phyloP scores from a whole-genome alignment of 148 eudicot species.

The Agrostemma githago region DNA sequence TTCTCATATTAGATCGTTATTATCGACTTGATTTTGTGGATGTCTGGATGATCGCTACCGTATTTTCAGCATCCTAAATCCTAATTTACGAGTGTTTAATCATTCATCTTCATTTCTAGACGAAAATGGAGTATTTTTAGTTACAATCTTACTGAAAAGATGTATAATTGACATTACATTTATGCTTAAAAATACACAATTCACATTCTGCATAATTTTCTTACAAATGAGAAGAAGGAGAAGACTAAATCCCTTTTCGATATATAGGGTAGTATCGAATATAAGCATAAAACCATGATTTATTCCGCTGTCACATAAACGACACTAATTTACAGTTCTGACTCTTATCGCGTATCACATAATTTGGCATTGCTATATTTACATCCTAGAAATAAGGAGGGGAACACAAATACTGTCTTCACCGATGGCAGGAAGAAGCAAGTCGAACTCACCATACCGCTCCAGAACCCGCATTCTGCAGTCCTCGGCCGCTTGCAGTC shows the following conservation, averaged over 20 bases:
- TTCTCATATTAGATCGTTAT: no score
- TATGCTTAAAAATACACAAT: no score
- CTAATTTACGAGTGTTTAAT: no score
- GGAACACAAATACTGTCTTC: constrained; percentile 67
- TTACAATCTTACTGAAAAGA: no score
- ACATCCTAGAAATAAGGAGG: constrained; percentile 79
- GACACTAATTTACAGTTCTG: not conserved
- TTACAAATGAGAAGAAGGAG: no score
- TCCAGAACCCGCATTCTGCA: constrained; percentile 97
- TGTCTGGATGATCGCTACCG: no score
- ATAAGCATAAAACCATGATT: constrained; percentile 6
- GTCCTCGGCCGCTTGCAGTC: constrained; percentile 88
- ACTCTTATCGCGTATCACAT: not conserved
- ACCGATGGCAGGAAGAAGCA: constrained; percentile 72
- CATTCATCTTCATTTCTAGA: no score
- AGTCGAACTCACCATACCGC: constrained; percentile 76
- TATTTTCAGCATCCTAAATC: no score
- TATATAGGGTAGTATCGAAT: not conserved
- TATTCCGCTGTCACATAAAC: not conserved
- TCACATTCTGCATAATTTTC: no score
- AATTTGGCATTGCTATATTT: constrained; percentile 2
- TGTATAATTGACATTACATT: no score
- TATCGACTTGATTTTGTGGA: no score
- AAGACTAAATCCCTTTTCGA: not conserved
- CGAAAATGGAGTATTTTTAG: no score